Percentiles rank a stretch among this genome's conserved stretches.
phyloP scores from a whole-genome alignment of 139 green algal genomes.

The Mychonastes homosphaera region DNA sequence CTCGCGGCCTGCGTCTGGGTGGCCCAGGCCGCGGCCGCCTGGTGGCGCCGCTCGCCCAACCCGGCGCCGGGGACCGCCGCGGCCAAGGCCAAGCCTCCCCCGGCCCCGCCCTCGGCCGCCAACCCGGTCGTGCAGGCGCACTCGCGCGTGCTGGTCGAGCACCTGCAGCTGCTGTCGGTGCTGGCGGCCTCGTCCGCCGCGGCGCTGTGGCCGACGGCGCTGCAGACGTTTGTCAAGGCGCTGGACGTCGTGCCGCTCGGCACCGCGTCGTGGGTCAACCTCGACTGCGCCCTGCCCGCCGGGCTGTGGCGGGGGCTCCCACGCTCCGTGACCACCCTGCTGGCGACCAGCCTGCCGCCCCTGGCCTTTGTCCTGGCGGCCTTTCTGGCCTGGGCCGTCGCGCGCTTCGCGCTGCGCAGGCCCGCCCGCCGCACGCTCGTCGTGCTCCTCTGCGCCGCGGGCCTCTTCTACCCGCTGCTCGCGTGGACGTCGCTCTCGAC shows the following conservation, averaged over 20 bases:
- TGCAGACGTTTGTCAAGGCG: slow-evolving; percentile 10
- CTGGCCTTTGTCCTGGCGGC: slow-evolving; percentile 14
- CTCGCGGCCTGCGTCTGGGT: not conserved
- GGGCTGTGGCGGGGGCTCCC: not conserved
- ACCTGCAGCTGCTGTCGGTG: slow-evolving; percentile 18
- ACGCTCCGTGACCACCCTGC: slow-evolving; percentile 10
- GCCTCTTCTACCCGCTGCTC: slow-evolving; percentile 20
- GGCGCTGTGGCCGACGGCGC: slow-evolving; percentile 6
- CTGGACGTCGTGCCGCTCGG: slow-evolving; percentile 16
- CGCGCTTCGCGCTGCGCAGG: not conserved
- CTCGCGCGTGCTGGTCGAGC: slow-evolving; percentile 11
- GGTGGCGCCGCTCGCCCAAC: slow-evolving; percentile 5
- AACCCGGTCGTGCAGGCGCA: slow-evolving; percentile 5
- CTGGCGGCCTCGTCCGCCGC: slow-evolving; percentile 2
- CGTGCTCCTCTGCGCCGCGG: slow-evolving; percentile 7
- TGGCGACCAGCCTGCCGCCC: slow-evolving; percentile 11
- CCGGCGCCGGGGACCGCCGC: slow-evolving; percentile 10
- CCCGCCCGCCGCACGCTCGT: slow-evolving; percentile 1
- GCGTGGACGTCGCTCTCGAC: slow-evolving; percentile 9
- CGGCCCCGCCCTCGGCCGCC: not conserved
- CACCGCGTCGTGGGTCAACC: slow-evolving; percentile 11
- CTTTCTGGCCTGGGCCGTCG: not conserved
- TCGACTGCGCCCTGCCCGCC: slow-evolving; percentile 11
- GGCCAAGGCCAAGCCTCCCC: not conserved
- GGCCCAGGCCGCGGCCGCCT: not conserved